Evolutionary conservation across 805 yeast genomes (phyloP), one percentile per base, ranked within the genome.

Genomic region (Lipomyces kockii): DNA sequence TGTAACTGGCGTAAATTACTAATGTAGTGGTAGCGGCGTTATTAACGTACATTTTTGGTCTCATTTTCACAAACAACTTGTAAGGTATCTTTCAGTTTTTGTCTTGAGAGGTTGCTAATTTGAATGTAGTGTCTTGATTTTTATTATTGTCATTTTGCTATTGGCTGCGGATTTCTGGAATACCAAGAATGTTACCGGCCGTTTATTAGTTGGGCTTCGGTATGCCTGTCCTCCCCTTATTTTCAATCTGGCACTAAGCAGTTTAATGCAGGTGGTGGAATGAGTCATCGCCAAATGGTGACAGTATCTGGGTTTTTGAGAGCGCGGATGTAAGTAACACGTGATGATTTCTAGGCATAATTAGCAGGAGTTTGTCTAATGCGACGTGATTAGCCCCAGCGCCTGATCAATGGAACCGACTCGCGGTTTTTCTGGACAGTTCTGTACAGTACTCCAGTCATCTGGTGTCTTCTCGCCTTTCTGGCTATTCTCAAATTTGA

Each of bases 161-260:
- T 83, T 91, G 25, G 90, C 97, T 0, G 91, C 92, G 0, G 99
- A 94, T 77, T 94, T 94, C 75, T 94, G 98, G 96, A 89, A 91
- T 75, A 87, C 91, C 29, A 95, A 94, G 76, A 94, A 94, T 78
- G 90, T 94, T 32, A 83, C 97, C 25, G 99, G 99, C 0, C 81
- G 98, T 66, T 83, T 91, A 65, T 79, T 94, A 64, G 98, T 95
- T 3, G 98, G 98, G 0, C 82, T 95, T 71, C 69, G 83, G 70
- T 69, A 62, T 11, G 65, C 25, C 12, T 14, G 22, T 32, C 8
- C 14, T 3, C 17, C 12, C 11, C 17, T 12, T 60, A 29, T 43
- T 43, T 52, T 22, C 20, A 27, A 20, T n/a, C 32, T 25, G 27
- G 39, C 37, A 25, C 49, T 43, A 43, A 43, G 9, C 17, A 5